Evolutionary conservation across 2,329 filamentous ascomycete species (phyloP), one percentile per base, ranked within the genome.

Genomic region (Botryotinia convoluta): DNA sequence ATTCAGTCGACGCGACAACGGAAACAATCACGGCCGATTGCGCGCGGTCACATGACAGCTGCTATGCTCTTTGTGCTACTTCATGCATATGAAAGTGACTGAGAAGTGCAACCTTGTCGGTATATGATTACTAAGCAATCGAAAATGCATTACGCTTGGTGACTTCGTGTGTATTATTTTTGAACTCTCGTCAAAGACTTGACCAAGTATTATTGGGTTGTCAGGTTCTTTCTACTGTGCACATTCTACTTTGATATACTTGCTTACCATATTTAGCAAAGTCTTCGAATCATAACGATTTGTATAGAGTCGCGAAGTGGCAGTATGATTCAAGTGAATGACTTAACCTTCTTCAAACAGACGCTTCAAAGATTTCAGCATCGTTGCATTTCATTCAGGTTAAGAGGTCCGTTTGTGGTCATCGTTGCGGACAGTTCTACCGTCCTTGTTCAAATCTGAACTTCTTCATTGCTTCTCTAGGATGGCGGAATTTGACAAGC

Each of bases 1-100:
- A 29, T 42, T 14, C 35, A 29, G 35, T 57, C n/a, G 48, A 69
- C 65, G 65, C 65, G 65, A 57, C 35, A 44, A 68, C 65, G 37
- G 35, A 39, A 26, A 26, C 22, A 42, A n/a, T 68, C 35, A 16
- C 64, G 64, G 48, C 35, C 48, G 26, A n/a, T 57, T 9, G 39
- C 65, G 45, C 65, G 65, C 8, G 6, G 48, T 57, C 65, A 69
- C 48, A 42, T 69, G 65, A n/a, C 5, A 3, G 0, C 0, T 57
- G 5, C 1, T 29, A 6, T 32, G 48, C 48, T 16, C 22, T 16
- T 26, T n/a, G 26, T n/a, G 26, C 4, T n/a, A 22, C 4, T 2
- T 3, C 26, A 29, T 67, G 22, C 44, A 10, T 35, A 32, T 37
- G 26, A 26, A 22, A 39, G 26, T 39, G 6, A 37, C 35, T 10